Evolutionary conservation across 2,329 filamentous ascomycete genomes (phyloP).

Genomic region (Colletotrichum ledebouriae): DNA sequence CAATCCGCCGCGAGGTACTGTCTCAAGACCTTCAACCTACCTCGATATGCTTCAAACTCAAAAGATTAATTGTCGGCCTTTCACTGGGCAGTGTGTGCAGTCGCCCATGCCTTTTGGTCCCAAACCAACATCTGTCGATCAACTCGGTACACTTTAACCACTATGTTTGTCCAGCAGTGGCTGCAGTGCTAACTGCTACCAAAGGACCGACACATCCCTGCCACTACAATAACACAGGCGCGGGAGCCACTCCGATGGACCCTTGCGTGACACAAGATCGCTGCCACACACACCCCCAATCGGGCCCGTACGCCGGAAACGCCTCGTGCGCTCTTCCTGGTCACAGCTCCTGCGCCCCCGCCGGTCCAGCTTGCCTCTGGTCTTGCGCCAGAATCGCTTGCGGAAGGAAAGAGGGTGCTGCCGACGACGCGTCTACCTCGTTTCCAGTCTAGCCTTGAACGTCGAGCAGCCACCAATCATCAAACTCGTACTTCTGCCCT

Average conservation of each 20-base stretch:
- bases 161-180: background rate
- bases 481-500: slow-evolving; percentile 14
- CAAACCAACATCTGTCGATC: background rate
- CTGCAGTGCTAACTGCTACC: too few relatives aligned
- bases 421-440: slow-evolving; percentile 10
- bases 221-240: slow-evolving; percentile 1
- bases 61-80: slow-evolving; percentile 9
- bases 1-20: slow-evolving; percentile 18
- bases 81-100: background rate
- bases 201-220: background rate
- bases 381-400: slow-evolving; percentile 21
- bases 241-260: slow-evolving; percentile 25
- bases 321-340: slow-evolving; percentile 25
- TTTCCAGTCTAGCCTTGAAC: slow-evolving; percentile 32
- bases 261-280: slow-evolving; percentile 36
- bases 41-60: slow-evolving; percentile 32
- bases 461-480: slow-evolving; percentile 26
- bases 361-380: slow-evolving; percentile 9
- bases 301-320: slow-evolving; percentile 30
- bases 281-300: slow-evolving; percentile 25
- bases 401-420: slow-evolving; percentile 16
- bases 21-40: slow-evolving; percentile 21
- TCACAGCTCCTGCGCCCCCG: slow-evolving; percentile 5
- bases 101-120: slow-evolving; percentile 1
- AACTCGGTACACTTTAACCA: background rate